Base-by-base conservation (phyloP, 768 basidiomycete genomes). In the Lentinula boryana region DNA sequence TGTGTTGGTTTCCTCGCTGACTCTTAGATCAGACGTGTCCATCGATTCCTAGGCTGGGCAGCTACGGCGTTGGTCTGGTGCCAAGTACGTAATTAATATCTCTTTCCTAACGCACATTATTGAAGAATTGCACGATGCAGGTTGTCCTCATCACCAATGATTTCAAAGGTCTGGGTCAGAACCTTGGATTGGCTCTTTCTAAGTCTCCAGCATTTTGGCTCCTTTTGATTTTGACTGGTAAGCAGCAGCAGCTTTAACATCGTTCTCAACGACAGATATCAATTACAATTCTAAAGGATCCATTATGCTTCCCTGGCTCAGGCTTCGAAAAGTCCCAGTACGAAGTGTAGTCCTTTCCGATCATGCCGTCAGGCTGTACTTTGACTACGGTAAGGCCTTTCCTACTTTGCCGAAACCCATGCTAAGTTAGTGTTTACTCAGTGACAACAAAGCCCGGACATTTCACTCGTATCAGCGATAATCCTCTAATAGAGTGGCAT, bases 1-100 rank as follows among this genome's bases (percentile, higher is more conserved):
- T 31, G 31, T 13, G 2, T 43, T 12, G 2, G 7, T 15, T 23
- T 18, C 23, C 10, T 46, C 15, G 46, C 44, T 40, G 18, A 35
- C 27, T 4, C 10, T 6, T 0, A 38, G 10, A 43, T 21, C 27
- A 58, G 56, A 48, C 68, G 72, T 49, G 74, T 76, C 13, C 84
- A 85, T 69, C 81, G 84, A 31, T 84, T 83, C 70, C 68, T 80
- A 27, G 84, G 84, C 32, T 85, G 84, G 84, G 73, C 75, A 8
- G 77, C 78, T 9, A 78, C 78, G 3, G 77, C 75, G 12, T 68
- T 84, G 44, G 81, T 85, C 5, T 84, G 83, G 83, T 70, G 67
- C n/a, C 83, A 81, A 71, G 80, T 80, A 41, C n/a, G 73, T 67
- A 32, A 9, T 9, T 12, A 10, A 32, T 3, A 51, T 21, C 36